Evolutionary conservation across 78 protist species (phyloP).

Genomic region (Planoprotostelium fungivorum): DNA sequence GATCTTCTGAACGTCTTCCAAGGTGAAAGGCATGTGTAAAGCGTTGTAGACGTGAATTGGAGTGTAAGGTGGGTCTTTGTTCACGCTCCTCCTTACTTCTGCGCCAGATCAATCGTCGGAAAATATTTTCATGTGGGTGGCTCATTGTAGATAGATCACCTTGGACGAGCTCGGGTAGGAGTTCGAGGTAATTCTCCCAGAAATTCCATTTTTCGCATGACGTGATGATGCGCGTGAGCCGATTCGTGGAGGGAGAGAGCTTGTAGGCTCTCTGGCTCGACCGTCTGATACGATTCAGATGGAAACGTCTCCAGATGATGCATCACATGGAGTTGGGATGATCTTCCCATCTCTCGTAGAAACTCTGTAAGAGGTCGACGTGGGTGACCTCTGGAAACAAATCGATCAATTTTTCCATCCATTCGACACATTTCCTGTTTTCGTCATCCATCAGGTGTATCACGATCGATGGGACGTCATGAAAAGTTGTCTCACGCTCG

Average conservation of each 20-base stretch:
- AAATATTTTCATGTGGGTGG: too few relatives aligned
- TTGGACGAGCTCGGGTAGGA: background rate
- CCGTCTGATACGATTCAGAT: background rate
- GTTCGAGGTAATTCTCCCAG: background rate
- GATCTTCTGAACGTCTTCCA: background rate
- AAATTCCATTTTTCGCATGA: background rate
- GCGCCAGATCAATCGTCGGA: too few relatives aligned
- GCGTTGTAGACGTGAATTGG: background rate
- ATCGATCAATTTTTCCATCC: background rate
- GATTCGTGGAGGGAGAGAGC: background rate
- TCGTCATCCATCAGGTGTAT: background rate
- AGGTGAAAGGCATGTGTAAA: background rate
- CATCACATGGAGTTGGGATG: background rate
- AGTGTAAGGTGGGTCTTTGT: background rate
- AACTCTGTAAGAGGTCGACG: background rate
- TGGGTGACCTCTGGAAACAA: background rate
- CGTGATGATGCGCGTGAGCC: background rate
- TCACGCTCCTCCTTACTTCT: background rate
- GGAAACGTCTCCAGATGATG: background rate
- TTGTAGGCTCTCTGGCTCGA: background rate
- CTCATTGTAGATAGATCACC: background rate
- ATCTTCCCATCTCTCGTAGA: background rate
- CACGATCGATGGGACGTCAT: too few relatives aligned
- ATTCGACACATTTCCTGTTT: background rate
- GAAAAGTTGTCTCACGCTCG: too few relatives aligned